Conservation (phyloP, 2,329 filamentous ascomycete genomes). For the Talaromyces sp. region DNA sequence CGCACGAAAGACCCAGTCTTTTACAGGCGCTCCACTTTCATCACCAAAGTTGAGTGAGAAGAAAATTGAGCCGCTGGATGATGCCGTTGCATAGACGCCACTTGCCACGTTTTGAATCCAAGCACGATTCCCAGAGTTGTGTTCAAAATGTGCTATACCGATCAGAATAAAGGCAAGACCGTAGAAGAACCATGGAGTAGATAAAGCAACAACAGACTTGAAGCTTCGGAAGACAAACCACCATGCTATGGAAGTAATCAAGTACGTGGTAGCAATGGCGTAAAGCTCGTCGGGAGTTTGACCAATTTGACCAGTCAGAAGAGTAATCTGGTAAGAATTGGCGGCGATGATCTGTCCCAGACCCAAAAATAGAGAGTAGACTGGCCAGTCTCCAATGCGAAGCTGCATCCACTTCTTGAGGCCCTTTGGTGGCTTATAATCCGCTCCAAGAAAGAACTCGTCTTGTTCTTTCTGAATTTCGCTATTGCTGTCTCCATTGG, state of each 20-base stretch:
- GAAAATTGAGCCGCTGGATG: slow-evolving; percentile 58
- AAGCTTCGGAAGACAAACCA: slow-evolving; percentile 57
- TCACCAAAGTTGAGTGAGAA: slow-evolving; percentile 64
- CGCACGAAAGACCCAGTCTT: slow-evolving; percentile 62
- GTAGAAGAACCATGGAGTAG: slow-evolving; percentile 59
- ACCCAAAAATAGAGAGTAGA: slow-evolving; percentile 58
- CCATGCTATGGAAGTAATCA: slow-evolving; percentile 55
- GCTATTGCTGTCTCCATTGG: slow-evolving; percentile 33
- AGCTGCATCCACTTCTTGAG: slow-evolving; percentile 51
- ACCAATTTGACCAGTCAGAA: slow-evolving; percentile 59
- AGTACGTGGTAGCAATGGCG: slow-evolving; percentile 55
- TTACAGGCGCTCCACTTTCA: slow-evolving; percentile 57
- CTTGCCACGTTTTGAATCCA: slow-evolving; percentile 59
- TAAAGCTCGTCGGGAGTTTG: slow-evolving; percentile 57
- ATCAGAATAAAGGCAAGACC: slow-evolving; percentile 58
- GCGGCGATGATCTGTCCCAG: slow-evolving; percentile 60
- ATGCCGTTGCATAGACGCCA: slow-evolving; percentile 57
- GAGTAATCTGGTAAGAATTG: slow-evolving; percentile 63
- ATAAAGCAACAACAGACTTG: slow-evolving; percentile 54
- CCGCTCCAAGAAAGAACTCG: slow-evolving; percentile 52
- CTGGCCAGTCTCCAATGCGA: slow-evolving; percentile 58
- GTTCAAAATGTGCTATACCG: slow-evolving; percentile 55
- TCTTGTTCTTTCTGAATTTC: slow-evolving; percentile 39
- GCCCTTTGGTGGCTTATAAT: slow-evolving; percentile 54
- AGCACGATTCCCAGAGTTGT: slow-evolving; percentile 33